A percentile compares a stretch with the other conserved stretches of the same genome.
Conservation (phyloP, 148 eudicot genomes). For the Linanthus parryae region DNA sequence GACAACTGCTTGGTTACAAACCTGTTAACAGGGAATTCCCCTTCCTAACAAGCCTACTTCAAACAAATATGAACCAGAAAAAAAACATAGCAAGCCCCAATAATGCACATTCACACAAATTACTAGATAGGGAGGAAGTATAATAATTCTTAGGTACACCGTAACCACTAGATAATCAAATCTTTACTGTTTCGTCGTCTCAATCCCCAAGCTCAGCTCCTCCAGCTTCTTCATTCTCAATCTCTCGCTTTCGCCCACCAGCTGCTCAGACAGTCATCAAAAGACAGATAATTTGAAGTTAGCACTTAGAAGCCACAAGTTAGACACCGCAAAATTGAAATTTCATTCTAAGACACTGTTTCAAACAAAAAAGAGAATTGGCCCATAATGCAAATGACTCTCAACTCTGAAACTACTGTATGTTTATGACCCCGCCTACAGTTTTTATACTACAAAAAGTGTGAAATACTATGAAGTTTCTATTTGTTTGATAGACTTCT, state of each 20-base stretch:
- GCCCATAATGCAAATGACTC: too few species aligned
- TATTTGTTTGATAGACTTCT: too few species aligned
- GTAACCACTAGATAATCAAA: slow-evolving; percentile 8
- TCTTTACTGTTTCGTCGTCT: slow-evolving; percentile 4
- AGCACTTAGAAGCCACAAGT: too few species aligned
- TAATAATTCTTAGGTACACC: slow-evolving; percentile 3
- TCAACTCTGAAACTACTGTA: too few species aligned
- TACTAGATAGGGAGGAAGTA: slow-evolving; percentile 1
- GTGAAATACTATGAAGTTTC: too few species aligned
- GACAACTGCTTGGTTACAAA: slow-evolving; percentile 10
- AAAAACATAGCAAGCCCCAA: neutral
- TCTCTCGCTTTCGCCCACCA: slow-evolving; percentile 13
- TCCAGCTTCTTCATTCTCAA: slow-evolving; percentile 16
- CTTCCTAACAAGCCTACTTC: slow-evolving; percentile 6
- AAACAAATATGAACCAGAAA: slow-evolving; percentile 4
- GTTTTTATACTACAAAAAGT: too few species aligned
- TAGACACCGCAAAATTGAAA: too few species aligned
- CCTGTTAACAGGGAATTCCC: slow-evolving; percentile 1
- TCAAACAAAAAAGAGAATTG: too few species aligned
- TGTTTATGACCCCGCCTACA: too few species aligned
- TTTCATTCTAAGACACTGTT: too few species aligned
- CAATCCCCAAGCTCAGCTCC: slow-evolving; percentile 13
- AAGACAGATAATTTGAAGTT: neutral
- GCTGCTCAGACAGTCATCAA: slow-evolving; percentile 9
- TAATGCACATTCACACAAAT: slow-evolving; percentile 3